phyloP scores from a whole-genome alignment of 108 stramenopile genomes.

The Asterionellopsis glacialis region DNA sequence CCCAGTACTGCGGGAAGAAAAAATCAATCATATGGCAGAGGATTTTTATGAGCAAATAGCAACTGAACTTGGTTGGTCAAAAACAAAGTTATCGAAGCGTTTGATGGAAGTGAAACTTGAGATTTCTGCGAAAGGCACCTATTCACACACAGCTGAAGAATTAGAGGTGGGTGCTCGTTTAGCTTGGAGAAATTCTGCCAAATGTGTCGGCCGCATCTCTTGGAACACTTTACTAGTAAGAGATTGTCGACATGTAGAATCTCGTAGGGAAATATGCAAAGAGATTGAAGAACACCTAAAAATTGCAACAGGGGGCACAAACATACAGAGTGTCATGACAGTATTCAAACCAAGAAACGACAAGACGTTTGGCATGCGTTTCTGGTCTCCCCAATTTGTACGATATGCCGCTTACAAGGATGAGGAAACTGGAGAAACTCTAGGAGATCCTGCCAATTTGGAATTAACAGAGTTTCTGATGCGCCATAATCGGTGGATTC shows the following conservation, averaged over 20 bases:
- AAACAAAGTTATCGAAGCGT: background rate
- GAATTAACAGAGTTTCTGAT: slow-evolving; percentile 18
- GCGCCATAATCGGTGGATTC: slow-evolving; percentile 10
- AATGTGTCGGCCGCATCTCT: slow-evolving; percentile 32
- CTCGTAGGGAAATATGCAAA: slow-evolving; percentile 9
- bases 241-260: slow-evolving; percentile 13
- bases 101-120: slow-evolving; percentile 11
- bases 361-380: slow-evolving; percentile 16
- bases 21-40: background rate
- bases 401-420: slow-evolving; percentile 22
- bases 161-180: slow-evolving; percentile 22
- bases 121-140: slow-evolving; percentile 19
- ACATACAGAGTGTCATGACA: slow-evolving; percentile 25
- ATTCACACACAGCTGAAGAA: slow-evolving; percentile 25
- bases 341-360: slow-evolving; percentile 13
- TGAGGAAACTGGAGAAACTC: slow-evolving; percentile 2
- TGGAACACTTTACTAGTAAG: slow-evolving; percentile 26
- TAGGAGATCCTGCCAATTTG: slow-evolving; percentile 31
- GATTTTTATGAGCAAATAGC: background rate
- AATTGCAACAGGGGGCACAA: slow-evolving; percentile 12
- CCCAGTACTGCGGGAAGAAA: slow-evolving; percentile 1
- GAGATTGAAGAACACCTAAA: slow-evolving; percentile 20
- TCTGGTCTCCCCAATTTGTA: slow-evolving; percentile 33
- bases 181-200: slow-evolving; percentile 24
- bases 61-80: slow-evolving; percentile 8